phyloP scores from a whole-genome alignment of 1,139 yeast genomes.

The Sugiyamaella sp. region DNA sequence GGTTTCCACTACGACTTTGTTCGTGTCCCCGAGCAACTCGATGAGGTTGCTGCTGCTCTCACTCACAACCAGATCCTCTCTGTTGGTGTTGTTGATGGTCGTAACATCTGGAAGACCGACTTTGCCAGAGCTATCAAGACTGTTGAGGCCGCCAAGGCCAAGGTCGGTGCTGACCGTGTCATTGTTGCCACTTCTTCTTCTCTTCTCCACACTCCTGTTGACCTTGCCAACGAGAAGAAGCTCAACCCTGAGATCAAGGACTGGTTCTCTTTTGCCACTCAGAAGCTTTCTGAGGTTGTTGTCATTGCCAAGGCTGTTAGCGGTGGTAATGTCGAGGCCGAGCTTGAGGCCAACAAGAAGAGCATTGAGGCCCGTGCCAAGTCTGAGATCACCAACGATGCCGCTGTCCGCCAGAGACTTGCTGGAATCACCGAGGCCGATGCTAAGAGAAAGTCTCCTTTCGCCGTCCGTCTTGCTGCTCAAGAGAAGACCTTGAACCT shows the following conservation, averaged over 20 bases:
- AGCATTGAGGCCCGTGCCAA: conserved; percentile 84
- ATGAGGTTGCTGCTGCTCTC: conserved; percentile 71
- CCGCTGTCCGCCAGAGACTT: conserved; percentile 87
- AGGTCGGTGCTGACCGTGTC: conserved; percentile 87
- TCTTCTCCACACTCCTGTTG: conserved; percentile 97
- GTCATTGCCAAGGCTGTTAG: conserved; percentile 85
- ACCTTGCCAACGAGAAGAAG: conserved; percentile 87
- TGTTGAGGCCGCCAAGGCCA: conserved; percentile 79
- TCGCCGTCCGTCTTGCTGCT: conserved; percentile 82
- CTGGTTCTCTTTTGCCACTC: conserved; percentile 98
- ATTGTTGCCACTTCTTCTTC: conserved; percentile 95
- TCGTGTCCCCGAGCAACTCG: conserved; percentile 96
- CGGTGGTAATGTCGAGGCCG: conserved; percentile 58
- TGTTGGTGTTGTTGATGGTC: conserved; percentile 97
- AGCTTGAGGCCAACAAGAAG: conserved; percentile 80
- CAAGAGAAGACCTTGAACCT: conserved; percentile 88
- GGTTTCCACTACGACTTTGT: conserved; percentile 97
- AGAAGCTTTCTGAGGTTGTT: conserved; percentile 91
- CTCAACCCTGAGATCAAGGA: conserved; percentile 89
- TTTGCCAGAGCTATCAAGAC: conserved; percentile 80
- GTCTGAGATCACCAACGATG: conserved; percentile 88
- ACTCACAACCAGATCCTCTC: conserved; percentile 75
- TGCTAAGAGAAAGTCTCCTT: conserved; percentile 76
- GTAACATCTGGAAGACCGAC: conserved; percentile 99
- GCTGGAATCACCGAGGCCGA: conserved; percentile 73